Conservation (phyloP, 768 basidiomycete genomes). For the Phanerochaete carnosa region DNA sequence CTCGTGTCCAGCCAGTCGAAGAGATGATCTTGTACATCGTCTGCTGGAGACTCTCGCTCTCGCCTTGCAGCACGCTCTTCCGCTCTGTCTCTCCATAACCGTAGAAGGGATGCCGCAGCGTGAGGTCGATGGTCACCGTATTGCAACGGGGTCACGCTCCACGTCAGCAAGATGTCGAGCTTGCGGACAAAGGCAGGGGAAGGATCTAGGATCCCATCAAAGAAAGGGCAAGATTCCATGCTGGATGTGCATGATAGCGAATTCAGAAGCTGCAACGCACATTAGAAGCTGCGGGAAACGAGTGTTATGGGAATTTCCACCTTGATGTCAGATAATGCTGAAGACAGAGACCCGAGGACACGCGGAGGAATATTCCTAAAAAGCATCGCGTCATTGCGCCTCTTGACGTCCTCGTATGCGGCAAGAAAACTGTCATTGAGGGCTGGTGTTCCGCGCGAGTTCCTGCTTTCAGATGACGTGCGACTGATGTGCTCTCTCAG, state of each 20-base stretch:
- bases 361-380: slow-evolving; percentile 66
- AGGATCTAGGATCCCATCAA: slow-evolving; percentile 41
- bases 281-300: not conserved
- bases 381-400: slow-evolving; percentile 78
- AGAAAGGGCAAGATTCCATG: slow-evolving; percentile 55
- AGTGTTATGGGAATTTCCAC: slow-evolving; percentile 19
- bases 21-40: slow-evolving; percentile 68
- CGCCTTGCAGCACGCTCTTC: slow-evolving; percentile 62
- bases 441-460: slow-evolving; percentile 35
- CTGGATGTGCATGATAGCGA: slow-evolving; percentile 68
- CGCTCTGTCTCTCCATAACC: slow-evolving; percentile 56
- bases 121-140: slow-evolving; percentile 81
- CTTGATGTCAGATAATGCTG: slow-evolving; percentile 56
- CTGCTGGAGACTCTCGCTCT: slow-evolving; percentile 55
- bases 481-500: slow-evolving; percentile 40
- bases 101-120: slow-evolving; percentile 68
- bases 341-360: slow-evolving; percentile 54
- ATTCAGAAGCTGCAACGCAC: slow-evolving; percentile 58
- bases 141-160: slow-evolving; percentile 78
- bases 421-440: slow-evolving; percentile 49
- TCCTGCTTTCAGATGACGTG: slow-evolving; percentile 22
- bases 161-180: slow-evolving; percentile 71
- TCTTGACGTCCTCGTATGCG: slow-evolving; percentile 65
- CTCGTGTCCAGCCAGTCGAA: slow-evolving; percentile 80
- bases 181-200: slow-evolving; percentile 55